These are phyloP conservation scores for Dictyostelium capitatum DNA, from an alignment of 78 protist genomes.

Conservation along the genomic window DNA sequence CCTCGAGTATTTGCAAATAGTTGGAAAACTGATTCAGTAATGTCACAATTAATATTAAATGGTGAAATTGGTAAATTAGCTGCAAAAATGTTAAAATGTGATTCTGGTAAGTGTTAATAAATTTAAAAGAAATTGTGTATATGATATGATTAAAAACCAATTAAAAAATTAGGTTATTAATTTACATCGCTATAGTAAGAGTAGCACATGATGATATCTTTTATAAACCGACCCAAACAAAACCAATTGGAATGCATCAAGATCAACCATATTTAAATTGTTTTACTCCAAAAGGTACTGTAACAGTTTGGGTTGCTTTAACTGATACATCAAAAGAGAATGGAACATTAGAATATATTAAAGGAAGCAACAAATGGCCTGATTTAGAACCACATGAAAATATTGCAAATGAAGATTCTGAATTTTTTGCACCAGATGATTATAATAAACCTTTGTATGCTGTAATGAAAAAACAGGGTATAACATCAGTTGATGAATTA, in stretches of 20 bases:
- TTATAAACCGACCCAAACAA: too few relatives aligned
- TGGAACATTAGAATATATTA: conserved; percentile 53
- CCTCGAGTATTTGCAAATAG: background rate
- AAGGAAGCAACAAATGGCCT: conserved; percentile 28
- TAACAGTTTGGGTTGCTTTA: conserved; percentile 33
- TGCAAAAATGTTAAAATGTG: conserved; percentile 22
- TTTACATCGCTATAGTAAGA: too few relatives aligned
- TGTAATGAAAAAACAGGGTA: background rate
- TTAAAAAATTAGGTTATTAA: too few relatives aligned
- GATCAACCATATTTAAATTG: too few relatives aligned
- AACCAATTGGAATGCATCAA: too few relatives aligned
- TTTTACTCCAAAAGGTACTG: conserved; percentile 18
- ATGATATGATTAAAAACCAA: background rate
- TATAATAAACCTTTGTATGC: background rate
- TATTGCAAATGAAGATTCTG: background rate
- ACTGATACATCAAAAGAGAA: background rate
- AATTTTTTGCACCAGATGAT: conserved; percentile 54
- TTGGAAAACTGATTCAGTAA: background rate
- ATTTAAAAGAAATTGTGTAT: too few relatives aligned
- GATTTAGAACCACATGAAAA: too few relatives aligned
- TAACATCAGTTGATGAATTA: too few relatives aligned
- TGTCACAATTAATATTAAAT: background rate
- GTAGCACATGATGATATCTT: too few relatives aligned
- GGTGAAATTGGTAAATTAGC: conserved; percentile 13
- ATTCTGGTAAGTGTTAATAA: too few relatives aligned